Evolutionary conservation across 2,329 filamentous ascomycete genomes (phyloP).

Genomic region (Lecanosticta acicola): DNA sequence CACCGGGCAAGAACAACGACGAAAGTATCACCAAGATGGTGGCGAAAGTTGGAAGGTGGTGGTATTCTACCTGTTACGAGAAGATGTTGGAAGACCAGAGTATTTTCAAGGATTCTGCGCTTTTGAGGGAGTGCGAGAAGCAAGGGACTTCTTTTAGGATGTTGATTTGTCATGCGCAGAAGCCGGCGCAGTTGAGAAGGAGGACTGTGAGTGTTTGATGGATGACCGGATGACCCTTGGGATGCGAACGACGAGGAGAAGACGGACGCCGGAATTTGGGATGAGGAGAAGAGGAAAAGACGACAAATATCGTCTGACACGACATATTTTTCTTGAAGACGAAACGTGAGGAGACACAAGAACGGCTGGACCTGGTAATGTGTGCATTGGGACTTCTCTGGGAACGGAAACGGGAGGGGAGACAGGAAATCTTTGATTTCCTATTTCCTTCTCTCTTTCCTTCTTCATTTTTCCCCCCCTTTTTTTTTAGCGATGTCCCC

Average conservation of each 20-base stretch:
- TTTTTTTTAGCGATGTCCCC: background rate
- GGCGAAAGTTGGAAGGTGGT: conserved; percentile 86
- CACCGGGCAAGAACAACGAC: conserved; percentile 50
- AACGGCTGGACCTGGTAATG: conserved; percentile 9
- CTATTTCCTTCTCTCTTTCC: too few species aligned
- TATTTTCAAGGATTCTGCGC: conserved; percentile 68
- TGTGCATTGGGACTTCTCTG: conserved; percentile 1
- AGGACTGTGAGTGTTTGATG: conserved; percentile 47
- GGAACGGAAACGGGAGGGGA: too few species aligned
- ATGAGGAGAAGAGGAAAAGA: background rate
- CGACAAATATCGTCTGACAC: background rate
- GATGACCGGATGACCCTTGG: too few species aligned
- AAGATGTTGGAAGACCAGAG: conserved; percentile 49
- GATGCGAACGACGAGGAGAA: too few species aligned
- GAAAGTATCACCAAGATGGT: conserved; percentile 90
- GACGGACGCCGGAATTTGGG: too few species aligned
- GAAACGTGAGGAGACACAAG: background rate
- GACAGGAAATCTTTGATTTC: too few species aligned
- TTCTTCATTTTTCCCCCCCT: background rate
- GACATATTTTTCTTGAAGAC: background rate
- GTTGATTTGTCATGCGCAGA: conserved; percentile 84
- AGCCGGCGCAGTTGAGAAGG: conserved; percentile 52
- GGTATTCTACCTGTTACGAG: conserved; percentile 93
- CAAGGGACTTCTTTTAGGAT: conserved; percentile 83
- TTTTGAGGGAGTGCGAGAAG: conserved; percentile 80